Base-by-base conservation (phyloP, 257 asterid species). In the Fraxinus pennsylvanica region DNA sequence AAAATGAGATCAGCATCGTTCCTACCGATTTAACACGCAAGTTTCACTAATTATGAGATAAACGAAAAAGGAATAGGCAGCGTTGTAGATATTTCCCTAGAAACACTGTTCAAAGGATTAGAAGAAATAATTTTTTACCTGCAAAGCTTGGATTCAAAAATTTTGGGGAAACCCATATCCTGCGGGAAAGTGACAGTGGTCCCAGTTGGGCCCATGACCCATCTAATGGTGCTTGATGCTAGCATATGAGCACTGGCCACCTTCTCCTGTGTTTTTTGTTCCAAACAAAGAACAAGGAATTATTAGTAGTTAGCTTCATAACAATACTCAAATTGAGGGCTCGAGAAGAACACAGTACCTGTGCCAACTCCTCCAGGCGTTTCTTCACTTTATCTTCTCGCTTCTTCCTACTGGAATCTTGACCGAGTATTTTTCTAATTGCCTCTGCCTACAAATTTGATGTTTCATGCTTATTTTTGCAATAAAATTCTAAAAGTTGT, bases 401-500 rank as follows among this genome's bases (percentile, higher is more conserved):
- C 91, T 95, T 95, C 90, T 95, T 95, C 89, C 96, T 88, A 82
- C 92, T 93, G 36, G 99, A 93, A 87, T 93, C 99, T 89, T 93
- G 98, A 82, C 99, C 99, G 0, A 95, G 96, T 74, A 95, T 93
- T 86, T 89, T 95, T 79, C 96, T 90, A 80, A 95, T 91, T 69
- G 99, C 98, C 77, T 89, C 93, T 22, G 91, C 93, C 93, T 89
- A 73, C 75, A 85, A 69, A 71, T 80, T 65, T 36, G 50, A 78
- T 57, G 25, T n/a, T 9, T 35, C 63, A 21, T 5, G 66, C 65
- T 84, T 66, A 82, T 47, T 80, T 35, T 54, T 29, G 69, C 78
- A 67, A 50, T 72, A 73, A 17, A 13, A 36, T 69, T 43, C 50
- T 32, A 32, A n/a, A 73, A 70, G 41, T 63, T 3, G 5, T 17